Conservation (phyloP, 164 flowering plant species). For the Umbellularia californica region DNA sequence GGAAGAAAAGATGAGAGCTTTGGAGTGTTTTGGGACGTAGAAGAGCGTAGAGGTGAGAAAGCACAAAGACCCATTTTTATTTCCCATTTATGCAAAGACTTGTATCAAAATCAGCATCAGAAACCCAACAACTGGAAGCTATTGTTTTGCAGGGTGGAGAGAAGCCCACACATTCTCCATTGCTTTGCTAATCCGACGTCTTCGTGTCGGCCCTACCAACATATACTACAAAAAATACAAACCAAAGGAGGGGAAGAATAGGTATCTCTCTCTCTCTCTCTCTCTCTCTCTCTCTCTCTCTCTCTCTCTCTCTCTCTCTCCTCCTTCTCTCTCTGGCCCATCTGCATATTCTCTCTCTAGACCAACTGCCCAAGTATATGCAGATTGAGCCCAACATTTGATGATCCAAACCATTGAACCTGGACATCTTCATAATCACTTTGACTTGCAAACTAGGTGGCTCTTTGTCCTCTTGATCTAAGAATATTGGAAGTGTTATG, state of each 20-base stretch:
- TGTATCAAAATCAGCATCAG: not conserved
- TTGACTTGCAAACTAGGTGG: no score
- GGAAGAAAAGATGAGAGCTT: not conserved
- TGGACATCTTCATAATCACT: no score
- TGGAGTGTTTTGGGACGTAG: not conserved
- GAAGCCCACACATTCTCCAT: constrained; percentile 8
- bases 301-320: no score
- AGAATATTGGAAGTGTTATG: no score
- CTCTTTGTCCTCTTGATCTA: no score
- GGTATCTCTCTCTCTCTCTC: not conserved
- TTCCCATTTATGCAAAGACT: not conserved
- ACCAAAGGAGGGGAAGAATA: not conserved
- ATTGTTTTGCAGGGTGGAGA: constrained; percentile 1
- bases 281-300: no score
- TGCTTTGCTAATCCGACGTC: not conserved
- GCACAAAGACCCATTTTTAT: not conserved
- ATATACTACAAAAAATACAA: not conserved
- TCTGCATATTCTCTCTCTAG: no score
- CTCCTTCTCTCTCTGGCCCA: no score
- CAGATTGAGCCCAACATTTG: no score
- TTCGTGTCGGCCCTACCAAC: not conserved
- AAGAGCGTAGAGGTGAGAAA: not conserved
- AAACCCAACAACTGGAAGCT: constrained; percentile 4
- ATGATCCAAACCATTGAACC: no score
- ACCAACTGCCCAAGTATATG: no score